Evolutionary conservation across 768 basidiomycete species (phyloP).

Genomic region (Steccherinum ochraceum): DNA sequence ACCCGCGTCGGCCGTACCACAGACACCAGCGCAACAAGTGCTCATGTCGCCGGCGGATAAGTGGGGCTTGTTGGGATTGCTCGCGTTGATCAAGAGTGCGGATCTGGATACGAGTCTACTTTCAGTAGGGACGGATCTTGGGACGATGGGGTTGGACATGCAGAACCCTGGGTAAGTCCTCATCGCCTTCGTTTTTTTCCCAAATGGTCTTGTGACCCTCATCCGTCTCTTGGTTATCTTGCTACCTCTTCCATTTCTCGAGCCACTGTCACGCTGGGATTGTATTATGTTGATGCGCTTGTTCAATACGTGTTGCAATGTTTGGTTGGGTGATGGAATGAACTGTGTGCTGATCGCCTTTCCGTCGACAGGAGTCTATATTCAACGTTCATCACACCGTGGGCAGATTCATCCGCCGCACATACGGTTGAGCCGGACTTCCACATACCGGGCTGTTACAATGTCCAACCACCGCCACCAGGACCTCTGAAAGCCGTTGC

Average conservation of each 20-base stretch:
- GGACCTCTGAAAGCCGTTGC: conserved; percentile 73
- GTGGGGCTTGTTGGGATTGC: conserved; percentile 85
- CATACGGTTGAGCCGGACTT: conserved; percentile 88
- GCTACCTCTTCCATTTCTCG: too few relatives aligned
- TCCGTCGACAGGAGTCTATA: conserved; percentile 65
- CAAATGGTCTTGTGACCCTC: neutral
- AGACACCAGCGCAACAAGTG: conserved; percentile 91
- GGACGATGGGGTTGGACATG: conserved; percentile 90
- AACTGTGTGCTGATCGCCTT: neutral
- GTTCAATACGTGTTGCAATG: neutral
- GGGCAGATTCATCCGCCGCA: conserved; percentile 86
- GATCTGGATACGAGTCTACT: conserved; percentile 79
- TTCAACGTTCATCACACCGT: conserved; percentile 93
- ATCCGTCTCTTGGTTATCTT: too few relatives aligned
- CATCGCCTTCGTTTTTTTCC: neutral
- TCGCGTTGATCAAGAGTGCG: conserved; percentile 83
- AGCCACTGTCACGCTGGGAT: too few relatives aligned
- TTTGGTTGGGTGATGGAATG: neutral
- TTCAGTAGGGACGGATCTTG: conserved; percentile 85
- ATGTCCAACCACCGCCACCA: conserved; percentile 82
- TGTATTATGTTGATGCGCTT: too few relatives aligned
- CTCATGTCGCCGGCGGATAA: conserved; percentile 89
- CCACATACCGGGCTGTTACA: conserved; percentile 87
- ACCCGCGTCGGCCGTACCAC: conserved; percentile 49
- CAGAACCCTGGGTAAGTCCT: conserved; percentile 67